Conservation (phyloP, 2,329 filamentous ascomycete species). For the Tolypocladium capitatum region DNA sequence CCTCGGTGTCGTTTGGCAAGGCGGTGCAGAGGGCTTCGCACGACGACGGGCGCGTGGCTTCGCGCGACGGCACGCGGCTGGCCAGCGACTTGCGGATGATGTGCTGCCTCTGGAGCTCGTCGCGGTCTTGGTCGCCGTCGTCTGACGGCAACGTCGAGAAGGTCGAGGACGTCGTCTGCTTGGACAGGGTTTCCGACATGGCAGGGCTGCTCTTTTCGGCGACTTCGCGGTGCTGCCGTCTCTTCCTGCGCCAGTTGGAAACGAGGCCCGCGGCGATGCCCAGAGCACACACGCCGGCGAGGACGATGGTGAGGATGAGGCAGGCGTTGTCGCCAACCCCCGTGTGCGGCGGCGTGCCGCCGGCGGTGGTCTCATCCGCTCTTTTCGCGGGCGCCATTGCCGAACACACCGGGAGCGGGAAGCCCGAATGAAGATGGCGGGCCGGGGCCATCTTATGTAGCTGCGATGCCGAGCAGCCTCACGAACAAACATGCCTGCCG, state of each 20-base stretch:
- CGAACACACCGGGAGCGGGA: background rate
- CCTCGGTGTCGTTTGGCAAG: background rate
- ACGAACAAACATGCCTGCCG: no score
- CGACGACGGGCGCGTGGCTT: no score
- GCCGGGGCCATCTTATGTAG: background rate
- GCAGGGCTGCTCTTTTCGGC: background rate
- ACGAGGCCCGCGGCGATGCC: background rate
- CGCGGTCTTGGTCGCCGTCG: constrained; percentile 9
- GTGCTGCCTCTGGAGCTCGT: constrained; percentile 23
- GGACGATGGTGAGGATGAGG: background rate
- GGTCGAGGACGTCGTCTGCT: background rate
- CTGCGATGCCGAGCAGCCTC: no score
- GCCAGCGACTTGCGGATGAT: constrained; percentile 32
- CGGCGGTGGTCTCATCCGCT: background rate
- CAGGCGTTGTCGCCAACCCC: background rate
- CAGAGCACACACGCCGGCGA: background rate
- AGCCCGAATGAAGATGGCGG: background rate
- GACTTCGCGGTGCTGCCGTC: background rate
- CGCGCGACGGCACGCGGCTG: constrained; percentile 12
- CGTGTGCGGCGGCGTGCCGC: background rate
- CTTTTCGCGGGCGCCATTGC: background rate
- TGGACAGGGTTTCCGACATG: no score
- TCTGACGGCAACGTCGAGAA: background rate
- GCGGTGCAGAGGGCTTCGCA: background rate
- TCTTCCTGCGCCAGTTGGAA: background rate